Evolutionary conservation across 306 rosid species (phyloP).

Genomic region (Vigna angularis): DNA sequence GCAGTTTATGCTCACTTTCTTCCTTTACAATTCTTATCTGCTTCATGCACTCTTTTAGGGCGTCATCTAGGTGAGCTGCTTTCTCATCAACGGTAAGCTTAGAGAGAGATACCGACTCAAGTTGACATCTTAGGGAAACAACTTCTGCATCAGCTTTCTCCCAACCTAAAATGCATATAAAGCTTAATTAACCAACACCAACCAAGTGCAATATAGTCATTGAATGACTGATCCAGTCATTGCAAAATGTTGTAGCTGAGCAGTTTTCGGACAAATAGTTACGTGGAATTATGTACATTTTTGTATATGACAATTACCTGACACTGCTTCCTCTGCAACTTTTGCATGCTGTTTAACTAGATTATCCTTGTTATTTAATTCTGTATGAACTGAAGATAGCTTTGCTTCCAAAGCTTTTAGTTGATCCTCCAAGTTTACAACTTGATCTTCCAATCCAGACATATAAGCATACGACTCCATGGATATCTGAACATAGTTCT

Average conservation of each 20-base stretch:
- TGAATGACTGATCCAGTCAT: background rate
- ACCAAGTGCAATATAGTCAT: slow-evolving; percentile 1
- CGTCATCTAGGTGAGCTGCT: slow-evolving; percentile 83
- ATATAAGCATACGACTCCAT: slow-evolving; percentile 82
- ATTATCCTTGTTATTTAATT: slow-evolving; percentile 72
- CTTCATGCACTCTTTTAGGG: slow-evolving; percentile 88
- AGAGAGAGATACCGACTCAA: slow-evolving; percentile 76
- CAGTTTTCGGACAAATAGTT: background rate
- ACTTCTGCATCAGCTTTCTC: slow-evolving; percentile 97
- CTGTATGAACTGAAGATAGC: slow-evolving; percentile 68
- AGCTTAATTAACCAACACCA: slow-evolving; percentile 9
- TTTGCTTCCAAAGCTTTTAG: slow-evolving; percentile 67
- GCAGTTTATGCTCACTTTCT: slow-evolving; percentile 78
- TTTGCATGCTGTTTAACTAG: slow-evolving; percentile 87
- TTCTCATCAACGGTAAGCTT: slow-evolving; percentile 83
- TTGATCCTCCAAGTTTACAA: slow-evolving; percentile 68
- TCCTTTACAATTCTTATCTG: slow-evolving; percentile 85
- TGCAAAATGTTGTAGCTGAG: slow-evolving; percentile 3
- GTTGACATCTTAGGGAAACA: slow-evolving; percentile 67
- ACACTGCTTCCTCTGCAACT: slow-evolving; percentile 98
- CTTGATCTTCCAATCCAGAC: slow-evolving; percentile 77
- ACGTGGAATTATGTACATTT: slow-evolving; percentile 1
- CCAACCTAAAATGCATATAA: slow-evolving; percentile 71
- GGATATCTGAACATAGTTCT: slow-evolving; percentile 81
- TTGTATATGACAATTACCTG: slow-evolving; percentile 57